phyloP scores from a whole-genome alignment of 257 asterid genomes.

The Sherardia arvensis region DNA sequence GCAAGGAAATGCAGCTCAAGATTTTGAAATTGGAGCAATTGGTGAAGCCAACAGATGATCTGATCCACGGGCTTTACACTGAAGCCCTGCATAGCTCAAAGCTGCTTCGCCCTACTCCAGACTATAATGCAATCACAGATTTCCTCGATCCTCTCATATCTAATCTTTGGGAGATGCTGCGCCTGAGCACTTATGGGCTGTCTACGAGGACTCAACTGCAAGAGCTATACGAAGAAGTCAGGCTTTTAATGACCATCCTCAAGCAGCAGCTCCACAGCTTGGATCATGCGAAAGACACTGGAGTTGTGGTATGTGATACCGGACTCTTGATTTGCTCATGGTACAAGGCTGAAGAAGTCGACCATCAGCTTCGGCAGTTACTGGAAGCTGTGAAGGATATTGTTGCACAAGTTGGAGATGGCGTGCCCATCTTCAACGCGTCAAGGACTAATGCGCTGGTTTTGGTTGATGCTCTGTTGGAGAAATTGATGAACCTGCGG shows the following conservation, averaged over 20 bases:
- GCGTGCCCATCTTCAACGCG: background rate
- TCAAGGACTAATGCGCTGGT: background rate
- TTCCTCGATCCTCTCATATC: background rate
- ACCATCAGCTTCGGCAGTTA: background rate
- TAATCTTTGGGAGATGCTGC: background rate
- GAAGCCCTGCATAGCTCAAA: background rate
- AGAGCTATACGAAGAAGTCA: background rate
- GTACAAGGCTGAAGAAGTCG: background rate
- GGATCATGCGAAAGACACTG: background rate
- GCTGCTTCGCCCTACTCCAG: background rate
- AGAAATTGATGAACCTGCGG: background rate
- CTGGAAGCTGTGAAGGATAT: background rate
- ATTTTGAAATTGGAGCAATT: background rate
- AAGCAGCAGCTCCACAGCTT: background rate
- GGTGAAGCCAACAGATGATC: background rate
- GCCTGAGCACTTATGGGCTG: background rate
- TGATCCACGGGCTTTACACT: background rate
- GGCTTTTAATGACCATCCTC: background rate
- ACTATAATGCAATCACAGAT: background rate
- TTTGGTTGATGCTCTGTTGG: background rate
- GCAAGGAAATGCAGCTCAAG: background rate
- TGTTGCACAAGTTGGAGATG: background rate
- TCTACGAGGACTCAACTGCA: background rate
- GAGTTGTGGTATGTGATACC: background rate
- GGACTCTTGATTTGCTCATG: background rate